Percentiles rank a stretch among this genome's conserved stretches.
Evolutionary conservation across 768 basidiomycete species (phyloP).

Genomic region (Boletus sp.): DNA sequence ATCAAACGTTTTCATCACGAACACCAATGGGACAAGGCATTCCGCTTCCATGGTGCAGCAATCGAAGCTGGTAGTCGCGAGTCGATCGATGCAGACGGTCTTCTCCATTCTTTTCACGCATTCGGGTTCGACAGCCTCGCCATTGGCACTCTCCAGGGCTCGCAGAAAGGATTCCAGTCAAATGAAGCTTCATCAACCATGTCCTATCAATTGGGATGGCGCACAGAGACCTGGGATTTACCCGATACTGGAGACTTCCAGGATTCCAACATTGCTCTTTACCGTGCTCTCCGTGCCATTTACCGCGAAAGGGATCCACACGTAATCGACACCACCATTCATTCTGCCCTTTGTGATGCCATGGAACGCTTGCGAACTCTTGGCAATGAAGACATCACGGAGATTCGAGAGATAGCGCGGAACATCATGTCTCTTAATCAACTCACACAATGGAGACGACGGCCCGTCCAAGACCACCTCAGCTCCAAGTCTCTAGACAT

Average conservation of each 20-base stretch:
- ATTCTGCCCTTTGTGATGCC: slow-evolving; percentile 53
- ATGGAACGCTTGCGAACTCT: slow-evolving; percentile 60
- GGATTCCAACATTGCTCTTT: slow-evolving; percentile 59
- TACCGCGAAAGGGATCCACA: slow-evolving; percentile 67
- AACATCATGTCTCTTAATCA: slow-evolving; percentile 83
- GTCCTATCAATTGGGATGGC: slow-evolving; percentile 85
- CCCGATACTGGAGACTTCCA: slow-evolving; percentile 53
- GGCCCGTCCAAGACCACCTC: slow-evolving; percentile 28
- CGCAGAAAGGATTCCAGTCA: slow-evolving; percentile 32
- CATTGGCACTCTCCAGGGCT: slow-evolving; percentile 54
- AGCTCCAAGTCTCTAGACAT: slow-evolving; percentile 32
- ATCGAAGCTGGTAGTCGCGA: slow-evolving; percentile 57
- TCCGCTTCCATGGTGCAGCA: slow-evolving; percentile 83
- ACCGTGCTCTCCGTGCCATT: slow-evolving; percentile 75
- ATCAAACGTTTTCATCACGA: slow-evolving; percentile 90
- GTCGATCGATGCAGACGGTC: slow-evolving; percentile 51
- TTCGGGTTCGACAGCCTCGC: slow-evolving; percentile 93
- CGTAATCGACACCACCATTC: slow-evolving; percentile 47
- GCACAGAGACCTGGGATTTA: slow-evolving; percentile 93
- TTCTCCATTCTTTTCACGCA: slow-evolving; percentile 78
- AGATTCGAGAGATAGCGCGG: slow-evolving; percentile 64
- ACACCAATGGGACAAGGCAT: slow-evolving; percentile 87
- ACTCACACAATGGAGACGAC: slow-evolving; percentile 58
- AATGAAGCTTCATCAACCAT: slow-evolving; percentile 41
- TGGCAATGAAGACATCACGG: slow-evolving; percentile 75